A percentile compares a stretch with the other conserved stretches of the same genome.
Evolutionary conservation across 192 early-diverging fungal species (phyloP).

Genomic region (Backusella liffmaniae): DNA sequence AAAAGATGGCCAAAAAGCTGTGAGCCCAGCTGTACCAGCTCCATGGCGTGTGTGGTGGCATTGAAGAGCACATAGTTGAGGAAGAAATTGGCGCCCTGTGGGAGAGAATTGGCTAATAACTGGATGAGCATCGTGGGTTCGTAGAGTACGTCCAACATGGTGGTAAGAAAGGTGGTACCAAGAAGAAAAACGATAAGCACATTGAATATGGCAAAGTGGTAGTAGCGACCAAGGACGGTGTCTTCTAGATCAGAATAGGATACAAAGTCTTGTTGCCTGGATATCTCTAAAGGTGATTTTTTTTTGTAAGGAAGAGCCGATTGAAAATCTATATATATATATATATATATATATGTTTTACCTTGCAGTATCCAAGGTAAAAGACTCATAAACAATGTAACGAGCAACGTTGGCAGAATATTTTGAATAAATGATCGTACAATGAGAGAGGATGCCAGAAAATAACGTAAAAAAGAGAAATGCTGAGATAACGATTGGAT

Average conservation of each 20-base stretch:
- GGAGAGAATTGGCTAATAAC: constrained; percentile 47
- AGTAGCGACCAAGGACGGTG: constrained; percentile 52
- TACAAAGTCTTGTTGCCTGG: constrained; percentile 54
- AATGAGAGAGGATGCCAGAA: constrained; percentile 42
- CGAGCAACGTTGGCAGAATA: constrained; percentile 58
- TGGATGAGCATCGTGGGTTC: constrained; percentile 51
- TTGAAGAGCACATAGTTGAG: constrained; percentile 62
- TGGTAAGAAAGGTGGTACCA: constrained; percentile 52
- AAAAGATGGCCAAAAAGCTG: constrained; percentile 51
- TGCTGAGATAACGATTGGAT: constrained; percentile 46
- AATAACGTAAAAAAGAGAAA: constrained; percentile 45
- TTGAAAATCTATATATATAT: too few species aligned
- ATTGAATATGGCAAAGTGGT: constrained; percentile 64
- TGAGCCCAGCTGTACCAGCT: constrained; percentile 57
- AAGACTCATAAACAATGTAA: constrained; percentile 50
- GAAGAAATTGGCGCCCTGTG: constrained; percentile 60
- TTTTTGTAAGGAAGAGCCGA: background rate
- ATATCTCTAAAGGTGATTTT: constrained; percentile 43
- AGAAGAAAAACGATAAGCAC: constrained; percentile 60
- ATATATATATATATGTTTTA: constrained; percentile 24
- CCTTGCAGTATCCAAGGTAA: constrained; percentile 57
- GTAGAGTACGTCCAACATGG: constrained; percentile 47
- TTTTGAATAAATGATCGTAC: constrained; percentile 50
- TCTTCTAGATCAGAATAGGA: constrained; percentile 60
- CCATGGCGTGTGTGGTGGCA: constrained; percentile 55